Base-by-base conservation (phyloP, 169 alveolate genomes). In the Plasmodium sp. region DNA sequence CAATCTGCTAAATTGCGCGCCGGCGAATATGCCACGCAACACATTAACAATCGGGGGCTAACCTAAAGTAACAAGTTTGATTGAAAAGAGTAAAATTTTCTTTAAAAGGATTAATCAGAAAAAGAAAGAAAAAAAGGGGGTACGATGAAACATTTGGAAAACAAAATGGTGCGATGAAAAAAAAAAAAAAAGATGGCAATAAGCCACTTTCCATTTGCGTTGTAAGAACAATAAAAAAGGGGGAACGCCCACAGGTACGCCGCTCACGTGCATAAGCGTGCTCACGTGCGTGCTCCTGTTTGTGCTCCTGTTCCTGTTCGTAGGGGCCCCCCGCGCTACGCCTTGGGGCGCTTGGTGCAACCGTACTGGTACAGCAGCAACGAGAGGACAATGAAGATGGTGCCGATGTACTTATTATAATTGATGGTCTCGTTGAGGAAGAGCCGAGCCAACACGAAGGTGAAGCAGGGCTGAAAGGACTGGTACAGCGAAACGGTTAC, bases 401-500 rank as follows among this genome's bases (percentile, higher is more conserved):
- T 88, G 33, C 97, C 97, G 5, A 95, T 45, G 34, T 77, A 58
- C 80, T 93, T 93, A 51, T 72, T 71, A 62, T 81, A 45, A 36
- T 93, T 93, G 41, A 95, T 93, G 36, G 62, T 72, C 73, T 95
- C 97, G 39, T 84, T 94, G 18, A 95, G 88, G 62, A 95, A 86
- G 12, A 95, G 81, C 41, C 77, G 74, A 27, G 95, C 96, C 27
- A 95, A 83, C 1, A 95, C 67, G 58, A 95, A 93, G 39, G 97
- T 95, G 27, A 95, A 93, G 10, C 84, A 93, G 14, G 97, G 97
- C 39, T 94, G 92, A 43, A 95, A 83, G 5, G 96, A 88, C n/a
- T 95, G 97, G 67, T 83, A 95, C 54, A 95, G 67, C 22, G 97
- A 84, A 39, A 95, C 96, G 9, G 90, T 93, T 22, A 84, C 91